Base-by-base conservation (phyloP, 2,329 filamentous ascomycete genomes). In the Stemphylium vesicarium region DNA sequence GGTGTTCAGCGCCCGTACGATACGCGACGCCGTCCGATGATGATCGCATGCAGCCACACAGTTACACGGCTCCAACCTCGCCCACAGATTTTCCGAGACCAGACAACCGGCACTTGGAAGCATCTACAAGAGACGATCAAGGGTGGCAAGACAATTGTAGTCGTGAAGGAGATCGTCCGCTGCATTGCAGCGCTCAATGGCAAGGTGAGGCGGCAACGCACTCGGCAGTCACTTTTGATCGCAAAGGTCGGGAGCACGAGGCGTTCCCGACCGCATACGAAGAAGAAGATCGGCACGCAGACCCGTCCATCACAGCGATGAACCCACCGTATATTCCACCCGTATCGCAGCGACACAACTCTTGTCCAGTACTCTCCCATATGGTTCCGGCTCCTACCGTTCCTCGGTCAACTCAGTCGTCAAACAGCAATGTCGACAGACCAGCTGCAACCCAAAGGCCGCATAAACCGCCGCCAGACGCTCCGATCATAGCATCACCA, bases 61-160 rank as follows among this genome's bases (percentile, higher is more conserved):
- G 62, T 68, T 60, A 57, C 57, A 66, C 62, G 41, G 57, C 44
- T 41, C 60, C 62, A 55, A 59, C 52, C 40, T 63, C 66, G 45
- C 59, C 57, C 48, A 50, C 50, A 26, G 43, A 47, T 12, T 46
- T 59, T 47, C 43, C 52, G 35, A 31, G 31, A 10, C 29, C 53
- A 9, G 39, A 45, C 29, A 53, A 54, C 22, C 53, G 56, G 35
- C 43, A 51, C 20, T 15, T 18, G 22, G 31, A 38, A 1, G 20
- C 13, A 5, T 32, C 16, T 1, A 37, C 15, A 18, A 16, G 16
- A 24, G 16, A 22, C 4, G 43, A 13, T 31, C 44, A 24, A 44
- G 36, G 38, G 22, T 41, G 44, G 12, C 56, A 47, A 40, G 38
- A 24, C 10, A 22, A 44, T 12, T 13, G 18, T n/a, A 18, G 35